Base-by-base conservation (phyloP, 345 rosid species). In the Salix purpurea region DNA sequence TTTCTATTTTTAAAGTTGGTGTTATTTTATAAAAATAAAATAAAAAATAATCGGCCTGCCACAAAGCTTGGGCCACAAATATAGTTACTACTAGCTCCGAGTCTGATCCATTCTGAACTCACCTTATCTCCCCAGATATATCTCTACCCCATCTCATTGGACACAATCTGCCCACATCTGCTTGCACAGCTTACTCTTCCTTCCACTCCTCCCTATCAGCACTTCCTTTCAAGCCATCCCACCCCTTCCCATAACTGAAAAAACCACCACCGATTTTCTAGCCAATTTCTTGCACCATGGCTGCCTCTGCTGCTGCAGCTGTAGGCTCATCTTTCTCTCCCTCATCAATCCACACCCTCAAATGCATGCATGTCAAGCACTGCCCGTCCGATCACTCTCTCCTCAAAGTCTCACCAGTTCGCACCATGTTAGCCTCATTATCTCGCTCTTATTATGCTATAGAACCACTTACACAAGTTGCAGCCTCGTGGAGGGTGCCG, bases 241-340 rank as follows among this genome's bases (percentile, higher is more conserved):
- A 39, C 6, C 32, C 36, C 15, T 56, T 4, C 70, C 60, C 84
- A 12, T 56, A 76, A 75, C 79, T 15, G 69, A 19, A 60, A 77
- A 66, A 73, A 70, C 83, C 74, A 82, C 79, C 83, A 10, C 34
- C 70, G 21, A 44, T 39, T 24, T 50, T 65, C 24, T 15, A 37
- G 37, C n/a, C 78, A 69, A 34, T 48, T 48, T 15, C 68, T 54
- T 5, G 16, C 56, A 54, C 74, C 73, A 80, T 78, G 80, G 84
- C 89, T 46, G 85, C 90, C 74, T 70, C 88, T 40, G 86, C 85
- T 36, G 85, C 87, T 18, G 85, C 82, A 18, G 82, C 89, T 83
- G 50, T 83, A 2, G 78, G 80, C 16, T 84, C 90, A 10, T 76
- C 83, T 65, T 81, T 90, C 76, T 81, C 84, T 13, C 80, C 88